A percentile compares a stretch with the other conserved stretches of the same genome.
phyloP scores from a whole-genome alignment of 2,329 filamentous ascomycete genomes.

The Madurella fahalii region DNA sequence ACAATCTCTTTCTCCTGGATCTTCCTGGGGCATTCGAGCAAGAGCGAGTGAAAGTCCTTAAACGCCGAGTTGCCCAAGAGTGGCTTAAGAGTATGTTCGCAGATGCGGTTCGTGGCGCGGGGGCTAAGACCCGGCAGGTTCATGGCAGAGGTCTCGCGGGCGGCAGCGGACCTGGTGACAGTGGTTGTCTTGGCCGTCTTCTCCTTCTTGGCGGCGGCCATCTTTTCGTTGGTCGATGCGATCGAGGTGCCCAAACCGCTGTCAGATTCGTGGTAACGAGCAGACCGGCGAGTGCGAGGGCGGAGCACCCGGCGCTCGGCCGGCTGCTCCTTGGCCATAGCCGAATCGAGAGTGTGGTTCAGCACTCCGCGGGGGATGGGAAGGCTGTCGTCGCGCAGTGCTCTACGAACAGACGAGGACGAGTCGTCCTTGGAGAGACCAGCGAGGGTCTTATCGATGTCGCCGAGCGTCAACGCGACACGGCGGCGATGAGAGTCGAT shows the following conservation, averaged over 20 bases:
- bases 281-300: slow-evolving; percentile 50
- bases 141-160: slow-evolving; percentile 42
- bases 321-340: slow-evolving; percentile 42
- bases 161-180: slow-evolving; percentile 57
- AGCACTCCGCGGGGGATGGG: slow-evolving; percentile 59
- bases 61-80: slow-evolving; percentile 69
- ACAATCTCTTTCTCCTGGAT: slow-evolving; percentile 82
- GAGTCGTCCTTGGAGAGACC: slow-evolving; percentile 37
- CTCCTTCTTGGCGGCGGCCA: slow-evolving; percentile 41
- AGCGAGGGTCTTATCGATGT: slow-evolving; percentile 60
- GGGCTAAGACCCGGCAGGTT: slow-evolving; percentile 60
- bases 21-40: slow-evolving; percentile 72
- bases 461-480: slow-evolving; percentile 60
- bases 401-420: slow-evolving; percentile 34
- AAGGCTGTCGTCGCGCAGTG: slow-evolving; percentile 52
- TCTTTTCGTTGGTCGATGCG: slow-evolving; percentile 54
- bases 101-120: slow-evolving; percentile 71
- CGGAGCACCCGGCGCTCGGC: slow-evolving; percentile 49
- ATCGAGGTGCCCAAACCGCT: slow-evolving; percentile 85
- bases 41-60: slow-evolving; percentile 75
- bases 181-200: slow-evolving; percentile 45
- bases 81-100: slow-evolving; percentile 72
- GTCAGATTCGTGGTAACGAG: slow-evolving; percentile 71
- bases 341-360: slow-evolving; percentile 50
- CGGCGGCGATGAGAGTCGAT: slow-evolving; percentile 66